Base-by-base conservation (phyloP, 257 asterid genomes). In the Salvia splendens region DNA sequence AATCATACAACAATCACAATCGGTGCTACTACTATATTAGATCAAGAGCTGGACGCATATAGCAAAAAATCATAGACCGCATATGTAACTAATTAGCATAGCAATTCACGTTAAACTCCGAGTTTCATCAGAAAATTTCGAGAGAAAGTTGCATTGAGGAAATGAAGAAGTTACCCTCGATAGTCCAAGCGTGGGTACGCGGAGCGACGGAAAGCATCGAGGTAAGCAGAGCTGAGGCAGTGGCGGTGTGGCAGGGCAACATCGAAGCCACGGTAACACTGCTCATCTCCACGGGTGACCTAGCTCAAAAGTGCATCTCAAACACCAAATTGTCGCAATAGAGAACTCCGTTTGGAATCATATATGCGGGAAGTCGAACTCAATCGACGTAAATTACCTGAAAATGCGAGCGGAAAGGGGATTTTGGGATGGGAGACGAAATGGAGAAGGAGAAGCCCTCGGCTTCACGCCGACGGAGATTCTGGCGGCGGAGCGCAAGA, bases 221-320 rank as follows among this genome's bases (percentile, higher is more conserved):
- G 77, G 84, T 92, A 55, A 92, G 87, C 74, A 89, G 63, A 11
- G 97, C 89, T 17, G 96, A 83, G 70, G 98, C 97, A 12, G 98
- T 89, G 2, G 95, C 96, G 12, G 91, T 73, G 77, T 92, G 97
- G 76, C 87, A 86, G 6, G 98, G 98, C 74, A 92, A 75, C 98
- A 89, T 89, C 73, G 94, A 83, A 43, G 72, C 82, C 67, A 76
- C 83, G 49, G 79, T 73, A 49, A 85, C 88, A 63, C 88, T 52
- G 73, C 95, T 81, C 90, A 86, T 60, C 78, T 86, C 96, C 78
- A 86, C 89, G 6, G 95, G 96, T 11, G 91, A 82, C 81, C 98
- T 89, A 67, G 15, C 20, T 20, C 55, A 56, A 69, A 38, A 24
- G 15, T 16, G 51, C 47, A 47, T 9, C 40, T 36, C 12, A 16